Evolutionary conservation across 192 early-diverging fungal genomes (phyloP).

Genomic region (Chytriomyces confervae): DNA sequence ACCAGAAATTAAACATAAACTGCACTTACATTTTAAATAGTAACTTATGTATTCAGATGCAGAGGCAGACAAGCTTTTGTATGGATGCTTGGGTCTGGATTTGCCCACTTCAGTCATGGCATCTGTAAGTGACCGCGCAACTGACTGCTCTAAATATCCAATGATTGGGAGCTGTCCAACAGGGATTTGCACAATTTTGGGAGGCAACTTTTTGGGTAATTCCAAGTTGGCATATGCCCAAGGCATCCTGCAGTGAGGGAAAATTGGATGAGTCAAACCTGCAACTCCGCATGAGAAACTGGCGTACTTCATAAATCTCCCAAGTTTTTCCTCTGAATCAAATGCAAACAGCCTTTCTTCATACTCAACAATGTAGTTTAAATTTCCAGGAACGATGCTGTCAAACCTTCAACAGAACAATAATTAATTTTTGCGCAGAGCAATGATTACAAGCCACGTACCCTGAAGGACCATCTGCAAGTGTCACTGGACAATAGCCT

Average conservation of each 20-base stretch:
- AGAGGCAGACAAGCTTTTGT: conserved; percentile 43
- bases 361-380: conserved; percentile 55
- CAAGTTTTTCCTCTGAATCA: conserved; percentile 33
- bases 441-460: conserved; percentile 29
- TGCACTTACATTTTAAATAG: conserved; percentile 55
- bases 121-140: conserved; percentile 47
- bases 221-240: conserved; percentile 50
- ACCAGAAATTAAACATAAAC: background rate
- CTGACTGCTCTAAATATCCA: conserved; percentile 63
- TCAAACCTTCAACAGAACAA: conserved; percentile 35
- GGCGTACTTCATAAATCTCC: conserved; percentile 52
- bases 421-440: conserved; percentile 2
- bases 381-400: conserved; percentile 51
- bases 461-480: conserved; percentile 47
- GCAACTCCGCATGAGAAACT: background rate
- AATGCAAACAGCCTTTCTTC: conserved; percentile 54
- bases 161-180: conserved; percentile 52
- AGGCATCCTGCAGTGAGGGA: conserved; percentile 47
- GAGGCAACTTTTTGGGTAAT: conserved; percentile 60
- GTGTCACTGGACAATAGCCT: conserved; percentile 67
- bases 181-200: conserved; percentile 44
- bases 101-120: conserved; percentile 50
- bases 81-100: conserved; percentile 59
- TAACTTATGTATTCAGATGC: conserved; percentile 58
- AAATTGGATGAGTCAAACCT: background rate